Conservation (phyloP, 1,284 basidiomycete species). For the Coniophora puteana region DNA sequence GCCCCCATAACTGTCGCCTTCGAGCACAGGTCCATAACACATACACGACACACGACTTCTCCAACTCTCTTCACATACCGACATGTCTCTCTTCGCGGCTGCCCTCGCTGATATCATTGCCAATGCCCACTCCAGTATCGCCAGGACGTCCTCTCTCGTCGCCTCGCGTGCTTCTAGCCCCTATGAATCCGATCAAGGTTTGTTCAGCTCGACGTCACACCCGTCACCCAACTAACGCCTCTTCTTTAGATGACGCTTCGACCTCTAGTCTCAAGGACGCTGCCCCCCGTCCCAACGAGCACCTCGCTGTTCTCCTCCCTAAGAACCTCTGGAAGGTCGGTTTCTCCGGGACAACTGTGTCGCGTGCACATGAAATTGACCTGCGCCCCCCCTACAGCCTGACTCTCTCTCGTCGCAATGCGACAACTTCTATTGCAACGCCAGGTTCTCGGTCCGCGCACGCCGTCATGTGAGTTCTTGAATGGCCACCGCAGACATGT, state of each 20-base stretch:
- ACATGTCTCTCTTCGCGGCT: conserved; percentile 25
- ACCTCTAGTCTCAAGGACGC: conserved; percentile 13
- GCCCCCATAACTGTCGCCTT: too few relatives aligned
- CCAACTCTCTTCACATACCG: too few relatives aligned
- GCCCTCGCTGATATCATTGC: conserved; percentile 23
- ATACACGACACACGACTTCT: too few relatives aligned
- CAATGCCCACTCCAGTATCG: conserved; percentile 21
- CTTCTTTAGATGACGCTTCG: conserved; percentile 16
- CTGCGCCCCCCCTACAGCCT: conserved; percentile 35
- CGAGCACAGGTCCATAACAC: too few relatives aligned
- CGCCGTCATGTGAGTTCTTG: conserved; percentile 60
- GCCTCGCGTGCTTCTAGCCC: conserved; percentile 11
- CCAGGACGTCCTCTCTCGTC: conserved; percentile 5
- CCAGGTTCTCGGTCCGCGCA: conserved; percentile 60
- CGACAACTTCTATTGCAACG: conserved; percentile 68
- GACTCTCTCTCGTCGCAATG: conserved; percentile 58
- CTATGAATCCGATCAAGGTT: conserved; percentile 8
- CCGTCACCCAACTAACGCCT: conserved; percentile 7
- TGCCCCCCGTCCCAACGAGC: conserved; percentile 49
- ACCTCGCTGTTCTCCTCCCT: conserved; percentile 71
- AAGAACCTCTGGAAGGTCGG: conserved; percentile 70
- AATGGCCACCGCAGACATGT: too few relatives aligned
- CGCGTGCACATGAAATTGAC: conserved; percentile 12
- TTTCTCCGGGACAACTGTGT: conserved; percentile 8
- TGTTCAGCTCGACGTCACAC: not conserved